Conservation (phyloP, 148 eudicot genomes). For the Talinum fruticosum region DNA sequence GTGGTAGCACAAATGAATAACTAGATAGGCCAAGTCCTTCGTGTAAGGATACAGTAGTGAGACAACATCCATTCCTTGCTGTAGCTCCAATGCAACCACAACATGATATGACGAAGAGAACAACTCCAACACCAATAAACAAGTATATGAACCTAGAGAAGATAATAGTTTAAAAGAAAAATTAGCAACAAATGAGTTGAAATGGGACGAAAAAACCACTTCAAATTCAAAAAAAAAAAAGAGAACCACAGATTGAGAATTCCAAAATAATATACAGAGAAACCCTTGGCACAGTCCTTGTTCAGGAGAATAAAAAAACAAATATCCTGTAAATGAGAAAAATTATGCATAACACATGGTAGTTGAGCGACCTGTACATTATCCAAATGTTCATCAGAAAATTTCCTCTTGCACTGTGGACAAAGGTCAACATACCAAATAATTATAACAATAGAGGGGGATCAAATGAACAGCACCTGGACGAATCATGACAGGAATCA, state of each 20-base stretch:
- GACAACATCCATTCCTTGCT: slow-evolving; percentile 83
- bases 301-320: no score
- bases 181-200: background rate
- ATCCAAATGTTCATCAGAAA: background rate
- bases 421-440: background rate
- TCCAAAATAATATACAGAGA: background rate
- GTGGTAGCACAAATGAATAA: background rate
- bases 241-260: background rate
- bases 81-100: slow-evolving; percentile 89
- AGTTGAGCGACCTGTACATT: background rate
- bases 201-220: background rate
- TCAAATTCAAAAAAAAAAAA: no score
- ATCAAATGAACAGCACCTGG: background rate
- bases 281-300: background rate
- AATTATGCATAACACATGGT: background rate
- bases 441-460: background rate
- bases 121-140: slow-evolving; percentile 64
- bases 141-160: slow-evolving; percentile 78
- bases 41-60: slow-evolving; percentile 73
- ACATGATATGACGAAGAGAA: slow-evolving; percentile 73
- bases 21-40: background rate
- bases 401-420: background rate
- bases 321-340: background rate
- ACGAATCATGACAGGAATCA: background rate
- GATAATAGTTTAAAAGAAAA: background rate